Conservation (phyloP, 2,329 filamentous ascomycete species). For the Aspergillus sp. region DNA sequence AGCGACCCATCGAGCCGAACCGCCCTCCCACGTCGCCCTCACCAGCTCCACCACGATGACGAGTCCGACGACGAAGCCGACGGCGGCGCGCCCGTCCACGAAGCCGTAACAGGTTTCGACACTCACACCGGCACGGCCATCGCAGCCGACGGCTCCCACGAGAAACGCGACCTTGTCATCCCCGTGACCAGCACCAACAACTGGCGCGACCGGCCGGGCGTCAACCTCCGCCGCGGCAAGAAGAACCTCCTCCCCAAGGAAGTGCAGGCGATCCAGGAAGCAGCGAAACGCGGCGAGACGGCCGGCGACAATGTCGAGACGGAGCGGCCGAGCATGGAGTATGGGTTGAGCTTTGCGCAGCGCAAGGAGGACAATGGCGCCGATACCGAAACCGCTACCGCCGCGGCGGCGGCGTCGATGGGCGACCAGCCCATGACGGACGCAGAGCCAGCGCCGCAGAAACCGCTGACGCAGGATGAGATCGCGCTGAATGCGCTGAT, state of each 20-base stretch:
- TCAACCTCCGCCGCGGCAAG: slow-evolving; percentile 56
- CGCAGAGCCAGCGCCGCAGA: slow-evolving; percentile 18
- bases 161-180: slow-evolving; percentile 67
- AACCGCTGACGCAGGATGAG: slow-evolving; percentile 57
- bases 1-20: slow-evolving; percentile 14
- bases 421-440: slow-evolving; percentile 31
- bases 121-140: slow-evolving; percentile 40
- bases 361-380: slow-evolving; percentile 14
- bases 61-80: slow-evolving; percentile 58
- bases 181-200: slow-evolving; percentile 85
- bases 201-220: slow-evolving; percentile 49
- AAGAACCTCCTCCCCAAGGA: slow-evolving; percentile 61
- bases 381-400: slow-evolving; percentile 15
- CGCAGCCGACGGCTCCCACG: slow-evolving; percentile 40
- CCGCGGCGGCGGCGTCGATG: no score
- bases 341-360: slow-evolving; percentile 54
- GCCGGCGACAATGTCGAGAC: slow-evolving; percentile 43
- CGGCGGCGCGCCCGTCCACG: slow-evolving; percentile 30
- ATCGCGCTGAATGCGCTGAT: slow-evolving; percentile 67
- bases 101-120: slow-evolving; percentile 57
- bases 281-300: slow-evolving; percentile 31
- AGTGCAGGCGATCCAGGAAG: slow-evolving; percentile 51
- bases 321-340: slow-evolving; percentile 52
- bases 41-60: slow-evolving; percentile 36
- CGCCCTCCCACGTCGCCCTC: slow-evolving; percentile 29